Evolutionary conservation across 441 rosid species (phyloP).

Genomic region (Breynia disticha): DNA sequence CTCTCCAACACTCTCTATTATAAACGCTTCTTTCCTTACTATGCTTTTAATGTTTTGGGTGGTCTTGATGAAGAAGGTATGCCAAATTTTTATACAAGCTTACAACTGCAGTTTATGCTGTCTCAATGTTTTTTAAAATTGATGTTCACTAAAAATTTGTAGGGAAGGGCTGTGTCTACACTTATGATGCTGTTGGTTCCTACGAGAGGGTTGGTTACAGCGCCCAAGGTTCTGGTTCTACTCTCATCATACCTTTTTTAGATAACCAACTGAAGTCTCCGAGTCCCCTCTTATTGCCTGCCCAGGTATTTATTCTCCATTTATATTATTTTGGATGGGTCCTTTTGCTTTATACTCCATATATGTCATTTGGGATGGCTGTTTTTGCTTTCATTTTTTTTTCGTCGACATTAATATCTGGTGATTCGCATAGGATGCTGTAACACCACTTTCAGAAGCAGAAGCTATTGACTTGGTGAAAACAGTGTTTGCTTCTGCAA

Average conservation of each 20-base stretch:
- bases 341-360: slow-evolving; percentile 2
- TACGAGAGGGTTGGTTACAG: slow-evolving; percentile 96
- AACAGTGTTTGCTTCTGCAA: slow-evolving; percentile 88
- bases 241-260: slow-evolving; percentile 83
- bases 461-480: slow-evolving; percentile 92
- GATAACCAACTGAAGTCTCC: slow-evolving; percentile 96
- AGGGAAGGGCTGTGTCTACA: slow-evolving; percentile 97
- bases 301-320: slow-evolving; percentile 34
- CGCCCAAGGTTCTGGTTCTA: slow-evolving; percentile 89
- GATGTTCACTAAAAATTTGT: slow-evolving; percentile 7
- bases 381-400: slow-evolving; percentile 5
- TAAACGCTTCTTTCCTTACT: slow-evolving; percentile 94
- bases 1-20: slow-evolving; percentile 93
- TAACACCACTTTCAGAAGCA: slow-evolving; percentile 71
- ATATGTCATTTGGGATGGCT: not conserved
- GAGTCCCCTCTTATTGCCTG: slow-evolving; percentile 87
- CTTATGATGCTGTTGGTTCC: slow-evolving; percentile 95
- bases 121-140: not conserved
- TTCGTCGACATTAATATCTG: not conserved
- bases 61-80: slow-evolving; percentile 91
- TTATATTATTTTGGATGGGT: slow-evolving; percentile 1
- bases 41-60: slow-evolving; percentile 82
- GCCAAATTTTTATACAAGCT: slow-evolving; percentile 1
- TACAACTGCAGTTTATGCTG: slow-evolving; percentile 1
- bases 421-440: slow-evolving; percentile 58